Evolutionary conservation across 2,329 filamentous ascomycete genomes (phyloP), one percentile per base, ranked within the genome.

Genomic region (Pseudogymnoascus sp.): DNA sequence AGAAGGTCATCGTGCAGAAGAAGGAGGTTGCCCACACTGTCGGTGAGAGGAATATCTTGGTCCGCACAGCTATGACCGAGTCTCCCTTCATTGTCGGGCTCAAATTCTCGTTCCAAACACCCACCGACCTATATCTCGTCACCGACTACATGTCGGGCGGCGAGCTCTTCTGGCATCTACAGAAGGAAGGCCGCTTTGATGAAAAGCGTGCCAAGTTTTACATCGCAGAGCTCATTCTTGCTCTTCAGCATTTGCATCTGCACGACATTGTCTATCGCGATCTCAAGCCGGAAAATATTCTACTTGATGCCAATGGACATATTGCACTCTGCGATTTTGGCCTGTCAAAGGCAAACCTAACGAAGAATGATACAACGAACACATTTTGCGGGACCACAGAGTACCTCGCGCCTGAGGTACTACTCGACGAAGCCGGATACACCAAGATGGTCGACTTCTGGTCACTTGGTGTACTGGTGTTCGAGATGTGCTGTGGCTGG

Each of bases 391-490:
- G 94, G 65, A 99, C 94, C 1, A 99, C 94, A 0, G 94, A 99
- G 74, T 99, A 99, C 72, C 83, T 99, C 19, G 94, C 94, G 0
- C 94, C 94, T 0, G 94, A 99, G 73, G 94, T 97, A 2, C 81
- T 99, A 12, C 79, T 99, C 49, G 94, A 99, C 69, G 94, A 99
- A 78, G 90, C 92, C 71, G 94, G 94, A 35, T 99, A 99, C 76
- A 97, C 94, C 62, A 97, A 97, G 79, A 97, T 99, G 94, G 94
- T 99, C 5, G 94, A 99, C 75, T 99, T 97, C 75, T 99, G 94
- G 94, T 99, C 94, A 1, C 82, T 99, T 11, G 94, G 94, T 63
- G 94, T 99, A 58, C 81, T 99, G 62, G 94, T 99, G 1, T 99
- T 99, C 71, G 94, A 99, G 76, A 99, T 99, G 94, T 99, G 94